Conservation (phyloP, 2,329 filamentous ascomycete genomes). For the Pseudogymnoascus verrucosus region DNA sequence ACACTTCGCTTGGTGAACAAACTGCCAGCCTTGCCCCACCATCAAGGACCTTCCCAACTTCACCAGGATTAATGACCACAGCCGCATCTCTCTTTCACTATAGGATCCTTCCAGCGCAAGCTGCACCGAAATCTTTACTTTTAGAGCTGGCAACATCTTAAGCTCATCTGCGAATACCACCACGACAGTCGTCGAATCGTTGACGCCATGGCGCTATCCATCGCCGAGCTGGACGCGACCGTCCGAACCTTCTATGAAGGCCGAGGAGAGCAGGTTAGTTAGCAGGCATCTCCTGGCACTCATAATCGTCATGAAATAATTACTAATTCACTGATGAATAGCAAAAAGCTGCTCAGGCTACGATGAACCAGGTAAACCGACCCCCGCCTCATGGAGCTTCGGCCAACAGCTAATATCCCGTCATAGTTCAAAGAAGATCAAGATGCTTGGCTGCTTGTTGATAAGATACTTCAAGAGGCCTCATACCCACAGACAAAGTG, state of each 20-base stretch:
- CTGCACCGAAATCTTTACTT: constrained; percentile 10
- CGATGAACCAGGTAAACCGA: constrained; percentile 74
- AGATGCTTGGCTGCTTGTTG: constrained; percentile 94
- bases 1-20: constrained; percentile 9
- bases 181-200: constrained; percentile 16
- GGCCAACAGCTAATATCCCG: constrained; percentile 18
- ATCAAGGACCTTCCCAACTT: constrained; percentile 7
- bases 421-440: constrained; percentile 95
- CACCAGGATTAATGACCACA: constrained; percentile 8
- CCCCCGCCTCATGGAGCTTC: constrained; percentile 1
- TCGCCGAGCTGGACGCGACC: constrained; percentile 92
- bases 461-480: constrained; percentile 90
- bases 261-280: constrained; percentile 78
- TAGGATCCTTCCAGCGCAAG: constrained; percentile 9
- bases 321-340: constrained; percentile 42
- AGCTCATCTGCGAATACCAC: constrained; percentile 9
- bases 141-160: constrained; percentile 3
- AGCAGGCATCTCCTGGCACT: constrained; percentile 3
- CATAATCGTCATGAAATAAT: constrained; percentile 11
- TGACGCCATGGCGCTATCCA: constrained; percentile 57
- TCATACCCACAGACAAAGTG: constrained; percentile 96
- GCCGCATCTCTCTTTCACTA: constrained; percentile 8
- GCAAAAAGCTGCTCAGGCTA: constrained; percentile 94
- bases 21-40: constrained; percentile 10
- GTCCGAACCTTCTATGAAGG: constrained; percentile 97